Conservation (phyloP, 1,284 basidiomycete species). For the Cutaneotrichosporon cutaneum region DNA sequence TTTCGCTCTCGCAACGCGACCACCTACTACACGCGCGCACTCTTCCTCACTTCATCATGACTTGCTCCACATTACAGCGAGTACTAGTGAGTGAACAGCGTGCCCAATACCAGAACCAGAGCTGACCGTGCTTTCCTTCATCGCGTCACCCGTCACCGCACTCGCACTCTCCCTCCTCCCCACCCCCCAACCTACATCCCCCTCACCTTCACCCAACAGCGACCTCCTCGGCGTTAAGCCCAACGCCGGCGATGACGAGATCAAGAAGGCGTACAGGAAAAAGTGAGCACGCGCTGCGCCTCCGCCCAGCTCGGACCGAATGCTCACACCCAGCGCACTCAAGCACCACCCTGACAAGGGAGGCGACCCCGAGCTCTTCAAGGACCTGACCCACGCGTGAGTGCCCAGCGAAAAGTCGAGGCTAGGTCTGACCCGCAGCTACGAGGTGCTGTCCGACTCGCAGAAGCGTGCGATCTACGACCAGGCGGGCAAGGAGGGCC, state of each 20-base stretch:
- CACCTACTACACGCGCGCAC: background rate
- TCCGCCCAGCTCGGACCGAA: conserved; percentile 16
- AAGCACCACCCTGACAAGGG: conserved; percentile 94
- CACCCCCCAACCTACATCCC: too few relatives aligned
- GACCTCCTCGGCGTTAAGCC: conserved; percentile 79
- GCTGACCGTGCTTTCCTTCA: conserved; percentile 12
- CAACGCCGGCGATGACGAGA: conserved; percentile 71
- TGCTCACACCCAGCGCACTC: conserved; percentile 64
- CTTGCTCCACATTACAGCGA: conserved; percentile 59
- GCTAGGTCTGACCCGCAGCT: conserved; percentile 57
- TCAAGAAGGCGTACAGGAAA: conserved; percentile 94
- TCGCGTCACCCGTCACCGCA: background rate
- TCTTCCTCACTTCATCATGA: background rate
- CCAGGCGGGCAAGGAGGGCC: conserved; percentile 86
- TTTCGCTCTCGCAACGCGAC: background rate
- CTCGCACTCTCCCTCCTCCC: conserved; percentile 2
- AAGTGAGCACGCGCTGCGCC: conserved; percentile 60
- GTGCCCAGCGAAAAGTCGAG: conserved; percentile 40
- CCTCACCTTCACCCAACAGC: conserved; percentile 31
- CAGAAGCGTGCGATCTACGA: conserved; percentile 87
- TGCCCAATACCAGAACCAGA: background rate
- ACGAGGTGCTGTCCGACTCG: conserved; percentile 88
- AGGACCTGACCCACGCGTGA: conserved; percentile 94
- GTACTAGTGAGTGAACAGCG: conserved; percentile 61
- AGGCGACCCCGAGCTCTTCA: conserved; percentile 95